Evolutionary conservation across 1,284 basidiomycete species (phyloP).

Genomic region (Pascua sp.): DNA sequence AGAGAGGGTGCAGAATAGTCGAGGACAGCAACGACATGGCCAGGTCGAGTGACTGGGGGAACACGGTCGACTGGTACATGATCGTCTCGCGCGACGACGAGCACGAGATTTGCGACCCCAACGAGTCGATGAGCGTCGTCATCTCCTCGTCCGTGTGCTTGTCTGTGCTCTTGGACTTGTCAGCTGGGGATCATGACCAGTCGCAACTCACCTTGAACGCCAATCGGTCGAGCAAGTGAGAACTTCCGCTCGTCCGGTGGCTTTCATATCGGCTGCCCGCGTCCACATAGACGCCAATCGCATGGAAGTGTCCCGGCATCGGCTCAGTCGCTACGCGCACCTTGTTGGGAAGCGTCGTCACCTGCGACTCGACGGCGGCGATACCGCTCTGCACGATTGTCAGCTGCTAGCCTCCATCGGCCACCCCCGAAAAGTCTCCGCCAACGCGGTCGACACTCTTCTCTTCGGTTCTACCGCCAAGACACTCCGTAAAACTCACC

Average conservation of each 20-base stretch:
- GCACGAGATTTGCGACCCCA: conserved; percentile 90
- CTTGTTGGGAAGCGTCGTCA: conserved; percentile 88
- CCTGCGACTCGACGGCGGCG: conserved; percentile 10
- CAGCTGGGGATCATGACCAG: not conserved
- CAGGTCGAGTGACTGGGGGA: conserved; percentile 73
- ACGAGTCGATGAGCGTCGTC: conserved; percentile 72
- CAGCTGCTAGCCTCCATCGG: too few relatives aligned
- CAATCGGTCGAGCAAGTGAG: conserved; percentile 90
- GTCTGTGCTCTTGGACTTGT: conserved; percentile 50
- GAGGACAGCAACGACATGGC: conserved; percentile 88
- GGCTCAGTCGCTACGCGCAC: conserved; percentile 87
- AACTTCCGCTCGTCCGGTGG: conserved; percentile 69
- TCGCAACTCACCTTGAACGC: conserved; percentile 80
- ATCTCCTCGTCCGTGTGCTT: conserved; percentile 63
- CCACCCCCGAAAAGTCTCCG: too few relatives aligned
- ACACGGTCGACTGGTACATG: conserved; percentile 97
- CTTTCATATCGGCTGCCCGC: conserved; percentile 91
- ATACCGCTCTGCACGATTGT: too few relatives aligned
- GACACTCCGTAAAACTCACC: not conserved
- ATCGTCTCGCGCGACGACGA: conserved; percentile 90
- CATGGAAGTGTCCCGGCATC: conserved; percentile 90
- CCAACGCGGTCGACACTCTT: too few relatives aligned
- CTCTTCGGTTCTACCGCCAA: too few relatives aligned
- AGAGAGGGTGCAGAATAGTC: conserved; percentile 76
- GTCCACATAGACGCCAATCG: conserved; percentile 89